These are phyloP conservation scores for Catenaria anguillulae DNA, from an alignment of 371 early-diverging fungal genomes.

Conservation along the genomic window DNA sequence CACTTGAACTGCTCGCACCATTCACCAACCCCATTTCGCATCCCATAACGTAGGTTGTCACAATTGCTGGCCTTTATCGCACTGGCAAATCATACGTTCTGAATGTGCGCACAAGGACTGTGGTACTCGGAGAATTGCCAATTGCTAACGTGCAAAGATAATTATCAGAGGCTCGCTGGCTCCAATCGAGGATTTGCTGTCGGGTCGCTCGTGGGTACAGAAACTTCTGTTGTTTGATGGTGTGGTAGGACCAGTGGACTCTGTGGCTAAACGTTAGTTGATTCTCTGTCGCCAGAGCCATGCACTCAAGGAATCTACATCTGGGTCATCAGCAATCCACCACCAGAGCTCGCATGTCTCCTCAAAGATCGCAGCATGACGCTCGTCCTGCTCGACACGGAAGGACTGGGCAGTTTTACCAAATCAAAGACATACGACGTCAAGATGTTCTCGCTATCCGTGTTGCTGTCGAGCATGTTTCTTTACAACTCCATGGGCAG, in stretches of 20 bases:
- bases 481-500: conserved; percentile 5
- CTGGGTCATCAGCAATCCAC: background rate
- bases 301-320: conserved; percentile 7
- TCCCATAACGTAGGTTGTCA: background rate
- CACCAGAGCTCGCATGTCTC: background rate
- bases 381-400: conserved; percentile 5
- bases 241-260: background rate
- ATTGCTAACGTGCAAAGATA: background rate
- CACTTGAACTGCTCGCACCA: no score
- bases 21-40: no score
- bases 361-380: background rate
- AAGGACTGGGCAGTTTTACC: conserved; percentile 3
- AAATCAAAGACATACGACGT: conserved; percentile 5
- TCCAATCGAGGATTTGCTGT: conserved; percentile 4
- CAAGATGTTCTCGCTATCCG: conserved; percentile 5
- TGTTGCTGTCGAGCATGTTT: background rate
- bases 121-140: background rate
- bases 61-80: conserved; percentile 2
- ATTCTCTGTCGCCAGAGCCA: no score
- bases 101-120: background rate
- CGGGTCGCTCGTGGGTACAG: conserved; percentile 4
- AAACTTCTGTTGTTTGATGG: background rate
- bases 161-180: background rate
- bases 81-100: conserved; percentile 6
- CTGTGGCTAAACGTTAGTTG: no score